Base-by-base conservation (phyloP, 352 stramenopile genomes). In the Pythium phragmitis region DNA sequence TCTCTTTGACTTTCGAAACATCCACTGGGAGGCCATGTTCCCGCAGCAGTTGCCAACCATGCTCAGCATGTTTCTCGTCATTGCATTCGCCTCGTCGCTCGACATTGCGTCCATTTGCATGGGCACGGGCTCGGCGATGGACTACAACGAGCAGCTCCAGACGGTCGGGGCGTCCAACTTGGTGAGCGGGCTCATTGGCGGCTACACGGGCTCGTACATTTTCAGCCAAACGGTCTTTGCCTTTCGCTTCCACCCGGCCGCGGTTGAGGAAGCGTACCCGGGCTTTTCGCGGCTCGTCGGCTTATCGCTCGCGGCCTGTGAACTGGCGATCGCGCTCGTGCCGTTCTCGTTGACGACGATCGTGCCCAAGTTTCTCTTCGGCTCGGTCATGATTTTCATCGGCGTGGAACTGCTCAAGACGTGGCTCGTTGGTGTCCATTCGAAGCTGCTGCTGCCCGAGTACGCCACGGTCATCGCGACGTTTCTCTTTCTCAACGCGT, bases 291-390 rank as follows among this genome's bases (percentile, higher is more conserved):
- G 89, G 39, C 65, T 96, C 84, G 51, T 87, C 46, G 83, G 83
- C 1, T 48, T 85, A n/a, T 80, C 84, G 17, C 65, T 92, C 16
- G 70, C 75, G 8, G 45, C 65, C 4, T 87, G 79, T 45, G 83
- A 92, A 60, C 28, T 89, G 7, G 67, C 60, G 3, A 88, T 92
- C 45, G 79, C 78, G 47, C 43, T 98, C 14, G 68, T 88, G 11
- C 95, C 95, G 12, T 79, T 98, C 47, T 87, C 95, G 28, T 73
- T 99, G 11, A 89, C 98, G 41, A 78, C 86, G 7, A 88, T 96
- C 55, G 73, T 99, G 8, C 97, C 97, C 1, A 98, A 97, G 70
- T 96, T 97, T 60, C 98, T 99, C 63, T 99, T 99, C 73, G 96
- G 96, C 16, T 92, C 89, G n/a, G 76, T 99, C 17, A 88, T 99